These are phyloP conservation scores for Phytophthora quininea DNA, from an alignment of 352 stramenopile species.

Conservation along the genomic window DNA sequence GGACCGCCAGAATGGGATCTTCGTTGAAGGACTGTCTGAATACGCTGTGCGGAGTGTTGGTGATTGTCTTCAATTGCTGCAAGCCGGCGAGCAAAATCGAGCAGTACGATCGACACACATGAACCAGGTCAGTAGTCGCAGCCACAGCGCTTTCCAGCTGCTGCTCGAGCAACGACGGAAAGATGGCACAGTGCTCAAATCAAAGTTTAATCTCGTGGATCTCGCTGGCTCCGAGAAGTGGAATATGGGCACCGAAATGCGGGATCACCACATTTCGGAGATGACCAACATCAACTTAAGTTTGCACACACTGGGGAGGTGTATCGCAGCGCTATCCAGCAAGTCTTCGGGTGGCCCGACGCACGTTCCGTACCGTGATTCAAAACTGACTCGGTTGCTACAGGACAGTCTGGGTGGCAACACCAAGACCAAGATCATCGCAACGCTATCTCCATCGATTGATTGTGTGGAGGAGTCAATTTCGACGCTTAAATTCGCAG, in stretches of 20 bases:
- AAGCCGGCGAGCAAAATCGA: slow-evolving; percentile 84
- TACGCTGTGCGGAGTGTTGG: slow-evolving; percentile 86
- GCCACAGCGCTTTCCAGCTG: slow-evolving; percentile 91
- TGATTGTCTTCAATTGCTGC: slow-evolving; percentile 88
- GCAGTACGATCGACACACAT: slow-evolving; percentile 92
- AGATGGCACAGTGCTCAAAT: slow-evolving; percentile 80
- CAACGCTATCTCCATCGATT: slow-evolving; percentile 84
- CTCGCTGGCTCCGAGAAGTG: slow-evolving; percentile 94
- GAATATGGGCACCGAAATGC: slow-evolving; percentile 85
- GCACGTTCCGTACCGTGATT: slow-evolving; percentile 94
- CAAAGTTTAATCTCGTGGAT: slow-evolving; percentile 96
- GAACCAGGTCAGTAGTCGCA: slow-evolving; percentile 91
- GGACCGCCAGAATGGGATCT: slow-evolving; percentile 86
- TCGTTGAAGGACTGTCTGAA: slow-evolving; percentile 92
- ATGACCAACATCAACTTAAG: slow-evolving; percentile 96
- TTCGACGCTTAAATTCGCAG: slow-evolving; percentile 94
- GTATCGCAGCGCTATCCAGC: slow-evolving; percentile 80
- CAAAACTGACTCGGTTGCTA: slow-evolving; percentile 92
- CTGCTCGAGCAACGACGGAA: slow-evolving; percentile 77
- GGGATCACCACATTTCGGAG: slow-evolving; percentile 88
- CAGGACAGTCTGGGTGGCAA: slow-evolving; percentile 90
- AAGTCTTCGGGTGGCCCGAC: slow-evolving; percentile 32
- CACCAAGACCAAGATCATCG: slow-evolving; percentile 92
- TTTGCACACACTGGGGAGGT: slow-evolving; percentile 91
- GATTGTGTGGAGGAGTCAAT: slow-evolving; percentile 92